phyloP scores from a whole-genome alignment of 2,329 filamentous ascomycete genomes.

The Diaporthe eres region DNA sequence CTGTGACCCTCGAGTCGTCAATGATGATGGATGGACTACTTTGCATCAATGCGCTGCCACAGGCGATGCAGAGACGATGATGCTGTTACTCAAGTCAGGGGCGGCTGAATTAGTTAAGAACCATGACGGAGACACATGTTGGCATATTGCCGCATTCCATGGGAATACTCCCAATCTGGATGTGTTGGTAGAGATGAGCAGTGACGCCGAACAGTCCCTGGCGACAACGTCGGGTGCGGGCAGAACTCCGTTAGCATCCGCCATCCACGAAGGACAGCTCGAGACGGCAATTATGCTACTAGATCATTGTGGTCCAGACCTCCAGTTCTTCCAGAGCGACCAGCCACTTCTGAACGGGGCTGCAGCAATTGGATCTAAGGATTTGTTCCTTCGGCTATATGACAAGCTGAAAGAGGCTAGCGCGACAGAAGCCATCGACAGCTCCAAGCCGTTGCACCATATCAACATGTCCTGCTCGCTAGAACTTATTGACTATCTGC shows the following conservation, averaged over 20 bases:
- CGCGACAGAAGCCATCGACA: rapidly evolving
- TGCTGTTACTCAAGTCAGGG: not conserved
- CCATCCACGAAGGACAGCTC: not conserved
- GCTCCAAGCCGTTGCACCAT: not conserved
- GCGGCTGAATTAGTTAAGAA: not conserved
- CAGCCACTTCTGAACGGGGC: not conserved
- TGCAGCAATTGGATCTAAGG: not conserved
- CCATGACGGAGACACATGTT: not conserved
- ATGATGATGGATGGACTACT: not conserved
- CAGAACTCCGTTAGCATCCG: not conserved
- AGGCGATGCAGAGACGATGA: not conserved
- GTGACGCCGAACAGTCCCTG: rapidly evolving
- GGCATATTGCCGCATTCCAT: not conserved
- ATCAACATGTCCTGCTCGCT: not conserved
- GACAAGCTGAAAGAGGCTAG: not conserved
- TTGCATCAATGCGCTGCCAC: not conserved
- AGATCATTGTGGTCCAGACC: not conserved
- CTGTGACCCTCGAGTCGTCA: not conserved
- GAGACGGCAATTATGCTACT: not conserved
- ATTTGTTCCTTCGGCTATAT: not conserved
- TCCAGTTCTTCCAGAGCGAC: not conserved
- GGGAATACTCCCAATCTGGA: not conserved
- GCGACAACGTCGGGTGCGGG: not conserved
- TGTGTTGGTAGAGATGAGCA: not conserved
- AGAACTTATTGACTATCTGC: not conserved